phyloP scores from a whole-genome alignment of 2,329 filamentous ascomycete species.

The Ophiostoma angusticollis region DNA sequence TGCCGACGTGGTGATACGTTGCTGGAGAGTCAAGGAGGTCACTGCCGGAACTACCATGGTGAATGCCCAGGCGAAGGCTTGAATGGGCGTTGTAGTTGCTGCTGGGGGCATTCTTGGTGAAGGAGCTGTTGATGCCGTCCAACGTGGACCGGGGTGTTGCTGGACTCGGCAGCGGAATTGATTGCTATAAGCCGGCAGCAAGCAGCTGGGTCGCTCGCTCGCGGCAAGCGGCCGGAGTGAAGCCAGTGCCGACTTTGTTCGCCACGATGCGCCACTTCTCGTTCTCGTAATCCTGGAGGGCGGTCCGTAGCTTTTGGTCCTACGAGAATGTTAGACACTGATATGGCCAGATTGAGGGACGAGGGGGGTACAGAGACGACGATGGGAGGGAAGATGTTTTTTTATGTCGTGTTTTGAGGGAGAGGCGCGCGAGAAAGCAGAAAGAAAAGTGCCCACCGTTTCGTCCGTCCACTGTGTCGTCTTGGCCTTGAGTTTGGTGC shows the following conservation, averaged over 20 bases:
- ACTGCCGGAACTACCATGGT: too few relatives aligned
- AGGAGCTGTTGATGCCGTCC: constrained; percentile 18
- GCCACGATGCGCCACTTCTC: constrained; percentile 90
- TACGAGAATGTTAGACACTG: constrained; percentile 24
- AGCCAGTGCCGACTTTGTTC: constrained; percentile 80
- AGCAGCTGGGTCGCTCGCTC: constrained; percentile 59
- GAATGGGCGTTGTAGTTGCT: constrained; percentile 3
- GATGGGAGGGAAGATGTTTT: not conserved
- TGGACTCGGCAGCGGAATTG: constrained; percentile 36
- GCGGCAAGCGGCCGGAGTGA: constrained; percentile 75
- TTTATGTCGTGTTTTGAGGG: too few relatives aligned
- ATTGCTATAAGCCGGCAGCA: constrained; percentile 41
- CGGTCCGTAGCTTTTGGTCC: constrained; percentile 65
- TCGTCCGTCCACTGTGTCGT: constrained; percentile 89
- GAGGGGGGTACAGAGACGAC: constrained; percentile 13
- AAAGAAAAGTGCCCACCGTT: constrained; percentile 51
- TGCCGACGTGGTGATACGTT: too few relatives aligned
- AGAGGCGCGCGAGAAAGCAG: not conserved
- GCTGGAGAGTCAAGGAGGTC: too few relatives aligned
- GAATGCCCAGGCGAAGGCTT: too few relatives aligned
- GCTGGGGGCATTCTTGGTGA: constrained; percentile 1
- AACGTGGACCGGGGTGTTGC: constrained; percentile 32
- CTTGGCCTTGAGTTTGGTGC: constrained; percentile 89
- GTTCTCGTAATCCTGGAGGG: constrained; percentile 74
- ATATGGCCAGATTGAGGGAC: too few relatives aligned